These are phyloP conservation scores for Zychaea mexicana DNA, from an alignment of 371 early-diverging fungal species.

Conservation along the genomic window DNA sequence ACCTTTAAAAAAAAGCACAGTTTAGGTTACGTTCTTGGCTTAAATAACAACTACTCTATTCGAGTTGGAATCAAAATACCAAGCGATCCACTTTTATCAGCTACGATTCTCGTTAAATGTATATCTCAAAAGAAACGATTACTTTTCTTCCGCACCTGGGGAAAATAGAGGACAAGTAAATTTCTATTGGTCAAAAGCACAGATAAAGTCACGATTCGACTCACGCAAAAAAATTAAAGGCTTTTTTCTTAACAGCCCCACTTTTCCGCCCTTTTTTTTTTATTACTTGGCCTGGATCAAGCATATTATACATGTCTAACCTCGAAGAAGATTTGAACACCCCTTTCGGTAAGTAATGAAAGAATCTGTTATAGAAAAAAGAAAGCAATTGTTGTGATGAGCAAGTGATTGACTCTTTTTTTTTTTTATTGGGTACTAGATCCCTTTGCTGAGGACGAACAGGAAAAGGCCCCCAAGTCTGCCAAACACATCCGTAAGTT, in stretches of 20 bases:
- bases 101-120: too few species aligned
- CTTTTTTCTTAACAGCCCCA: background rate
- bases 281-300: background rate
- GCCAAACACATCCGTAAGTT: conserved; percentile 80
- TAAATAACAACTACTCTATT: too few species aligned
- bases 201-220: background rate
- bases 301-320: conserved; percentile 15
- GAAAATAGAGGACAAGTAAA: too few species aligned
- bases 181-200: too few species aligned
- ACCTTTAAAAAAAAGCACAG: too few species aligned
- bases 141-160: too few species aligned
- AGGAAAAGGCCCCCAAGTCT: conserved; percentile 56
- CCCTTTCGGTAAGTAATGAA: conserved; percentile 19
- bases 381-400: background rate
- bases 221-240: background rate
- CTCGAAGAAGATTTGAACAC: conserved; percentile 28
- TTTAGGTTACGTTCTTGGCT: too few species aligned
- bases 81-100: too few species aligned
- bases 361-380: too few species aligned
- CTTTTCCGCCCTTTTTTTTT: background rate
- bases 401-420: background rate
- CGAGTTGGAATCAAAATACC: too few species aligned
- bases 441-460: conserved; percentile 84
- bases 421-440: conserved; percentile 39
- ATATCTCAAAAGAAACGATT: too few species aligned